Evolutionary conservation across 768 basidiomycete genomes (phyloP).

Genomic region (Tubosaeta brunneosetosa): DNA sequence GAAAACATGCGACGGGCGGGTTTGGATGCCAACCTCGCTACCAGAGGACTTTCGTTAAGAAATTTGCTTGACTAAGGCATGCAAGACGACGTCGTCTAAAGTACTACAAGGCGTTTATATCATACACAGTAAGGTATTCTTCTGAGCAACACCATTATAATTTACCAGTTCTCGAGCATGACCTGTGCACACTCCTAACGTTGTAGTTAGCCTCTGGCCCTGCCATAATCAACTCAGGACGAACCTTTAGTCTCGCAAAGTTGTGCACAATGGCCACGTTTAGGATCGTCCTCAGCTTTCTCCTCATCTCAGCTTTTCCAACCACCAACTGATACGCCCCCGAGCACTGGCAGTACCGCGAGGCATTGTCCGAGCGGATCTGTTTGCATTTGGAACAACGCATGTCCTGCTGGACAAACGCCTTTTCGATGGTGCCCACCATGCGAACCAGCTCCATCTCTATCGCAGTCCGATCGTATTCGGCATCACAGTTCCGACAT

Average conservation of each 20-base stretch:
- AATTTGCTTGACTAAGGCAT: no score
- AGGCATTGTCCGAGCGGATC: slow-evolving; percentile 84
- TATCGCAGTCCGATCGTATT: slow-evolving; percentile 85
- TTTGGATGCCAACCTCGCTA: no score
- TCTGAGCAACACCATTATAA: neutral
- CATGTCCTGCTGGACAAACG: slow-evolving; percentile 86
- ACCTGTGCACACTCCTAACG: slow-evolving; percentile 38
- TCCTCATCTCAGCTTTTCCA: slow-evolving; percentile 65
- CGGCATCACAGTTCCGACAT: slow-evolving; percentile 69
- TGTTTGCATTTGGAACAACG: slow-evolving; percentile 87
- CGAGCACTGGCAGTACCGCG: slow-evolving; percentile 82
- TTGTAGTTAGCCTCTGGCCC: neutral
- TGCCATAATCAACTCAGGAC: slow-evolving; percentile 2
- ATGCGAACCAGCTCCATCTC: slow-evolving; percentile 82
- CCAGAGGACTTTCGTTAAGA: no score
- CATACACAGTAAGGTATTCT: neutral
- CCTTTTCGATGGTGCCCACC: slow-evolving; percentile 62
- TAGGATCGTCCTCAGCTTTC: slow-evolving; percentile 74
- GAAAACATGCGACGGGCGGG: no score
- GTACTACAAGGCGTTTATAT: no score
- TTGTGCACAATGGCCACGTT: slow-evolving; percentile 78
- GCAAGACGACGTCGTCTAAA: no score
- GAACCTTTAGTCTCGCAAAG: slow-evolving; percentile 63
- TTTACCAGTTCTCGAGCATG: slow-evolving; percentile 36
- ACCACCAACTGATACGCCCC: slow-evolving; percentile 73